A percentile compares a stretch with the other conserved stretches of the same genome.
Evolutionary conservation across 2,329 filamentous ascomycete species (phyloP).

Genomic region (Alternaria hordeiaustralica): DNA sequence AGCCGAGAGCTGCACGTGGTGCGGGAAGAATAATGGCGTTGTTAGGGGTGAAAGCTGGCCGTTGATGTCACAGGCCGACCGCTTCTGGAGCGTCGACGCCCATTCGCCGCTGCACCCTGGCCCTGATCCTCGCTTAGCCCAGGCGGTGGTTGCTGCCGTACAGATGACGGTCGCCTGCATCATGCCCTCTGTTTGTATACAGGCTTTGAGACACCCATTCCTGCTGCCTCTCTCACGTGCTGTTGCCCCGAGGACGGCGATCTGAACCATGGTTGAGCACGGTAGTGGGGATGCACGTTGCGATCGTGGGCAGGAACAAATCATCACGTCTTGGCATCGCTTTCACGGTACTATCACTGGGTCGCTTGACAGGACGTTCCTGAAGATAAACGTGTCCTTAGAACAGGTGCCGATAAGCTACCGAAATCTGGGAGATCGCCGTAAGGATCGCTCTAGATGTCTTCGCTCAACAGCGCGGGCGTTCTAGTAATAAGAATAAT

Average conservation of each 20-base stretch:
- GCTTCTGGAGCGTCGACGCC: conserved; percentile 23
- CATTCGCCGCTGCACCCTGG: conserved; percentile 40
- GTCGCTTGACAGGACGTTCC: neutral
- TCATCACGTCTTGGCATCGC: conserved; percentile 1
- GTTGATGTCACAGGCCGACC: conserved; percentile 49
- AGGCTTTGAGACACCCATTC: neutral
- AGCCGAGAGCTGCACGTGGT: conserved; percentile 34
- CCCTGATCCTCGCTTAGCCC: conserved; percentile 38
- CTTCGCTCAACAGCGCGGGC: neutral
- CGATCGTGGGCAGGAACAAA: conserved; percentile 1
- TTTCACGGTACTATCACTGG: neutral
- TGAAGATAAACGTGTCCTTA: conserved; percentile 2
- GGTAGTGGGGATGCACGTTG: neutral
- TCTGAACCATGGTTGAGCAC: neutral
- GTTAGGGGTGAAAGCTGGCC: conserved; percentile 37
- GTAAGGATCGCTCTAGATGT: neutral
- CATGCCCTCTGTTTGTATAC: conserved; percentile 18
- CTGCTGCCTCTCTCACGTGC: neutral
- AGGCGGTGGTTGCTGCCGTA: conserved; percentile 31
- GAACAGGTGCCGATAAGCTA: neutral
- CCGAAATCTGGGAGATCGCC: neutral
- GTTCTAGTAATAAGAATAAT: neutral
- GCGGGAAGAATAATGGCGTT: conserved; percentile 41
- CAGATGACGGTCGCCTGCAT: conserved; percentile 36
- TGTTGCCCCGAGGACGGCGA: conserved; percentile 8